A percentile compares a stretch with the other conserved stretches of the same genome.
Evolutionary conservation across 306 rosid genomes (phyloP).

Genomic region (Cicer pinnatifidum): DNA sequence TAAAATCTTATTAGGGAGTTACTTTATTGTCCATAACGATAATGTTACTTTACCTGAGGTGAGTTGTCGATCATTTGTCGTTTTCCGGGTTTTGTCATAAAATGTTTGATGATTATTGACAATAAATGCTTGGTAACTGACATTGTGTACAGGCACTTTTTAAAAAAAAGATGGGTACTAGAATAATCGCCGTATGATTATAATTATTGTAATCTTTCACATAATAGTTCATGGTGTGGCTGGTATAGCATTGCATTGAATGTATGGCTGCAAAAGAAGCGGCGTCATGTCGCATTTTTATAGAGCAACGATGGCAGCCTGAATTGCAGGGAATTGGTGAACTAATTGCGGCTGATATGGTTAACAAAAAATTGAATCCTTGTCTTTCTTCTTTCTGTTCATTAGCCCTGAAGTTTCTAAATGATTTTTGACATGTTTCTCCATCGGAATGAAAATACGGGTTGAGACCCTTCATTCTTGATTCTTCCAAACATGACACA

Average conservation of each 20-base stretch:
- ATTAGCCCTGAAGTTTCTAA: neutral
- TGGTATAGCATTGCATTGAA: neutral
- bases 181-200: neutral
- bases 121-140: slow-evolving; percentile 1
- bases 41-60: neutral
- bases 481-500: neutral
- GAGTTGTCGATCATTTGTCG: slow-evolving; percentile 3
- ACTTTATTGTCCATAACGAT: neutral
- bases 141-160: neutral
- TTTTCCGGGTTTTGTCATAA: neutral
- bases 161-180: neutral
- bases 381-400: neutral
- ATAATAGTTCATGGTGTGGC: neutral
- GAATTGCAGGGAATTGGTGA: slow-evolving; percentile 1
- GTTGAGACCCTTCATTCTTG: neutral
- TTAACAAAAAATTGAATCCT: neutral
- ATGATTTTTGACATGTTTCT: slow-evolving; percentile 17
- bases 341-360: neutral
- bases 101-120: slow-evolving; percentile 1
- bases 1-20: neutral
- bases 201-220: neutral
- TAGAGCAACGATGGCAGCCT: neutral
- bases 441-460: neutral
- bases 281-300: neutral
- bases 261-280: slow-evolving; percentile 1